Base-by-base conservation (phyloP, 257 asterid species). In the Phtheirospermum japonicum region DNA sequence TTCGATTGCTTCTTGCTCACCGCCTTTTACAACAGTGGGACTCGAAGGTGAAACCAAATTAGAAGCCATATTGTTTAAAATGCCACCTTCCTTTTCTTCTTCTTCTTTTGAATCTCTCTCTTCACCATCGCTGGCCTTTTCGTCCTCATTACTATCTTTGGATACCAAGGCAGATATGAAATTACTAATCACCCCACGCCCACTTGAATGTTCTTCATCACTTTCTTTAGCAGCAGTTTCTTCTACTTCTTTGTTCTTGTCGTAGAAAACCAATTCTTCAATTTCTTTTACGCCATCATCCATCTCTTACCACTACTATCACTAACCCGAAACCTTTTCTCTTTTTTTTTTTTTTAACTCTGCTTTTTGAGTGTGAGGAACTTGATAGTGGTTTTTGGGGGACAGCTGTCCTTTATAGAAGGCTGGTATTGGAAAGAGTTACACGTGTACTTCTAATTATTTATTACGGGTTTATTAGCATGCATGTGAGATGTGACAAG, bases 251-350 rank as follows among this genome's bases (percentile, higher is more conserved):
- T 9, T 19, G 3, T 56, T 33, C 8, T 80, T 4, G 17, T n/a
- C 49, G 17, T 11, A 52, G 43, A 54, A 60, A 17, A 68, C 75
- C 32, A 79, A 37, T 40, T 77, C 77, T 23, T 65, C 53, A 16
- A 80, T 71, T 39, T 82, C 82, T 26, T 67, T 65, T 1, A 61
- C 64, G 4, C 80, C 69, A 45, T 80, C 84, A 14, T 82, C 85
- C 86, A 78, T 54, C 53, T 23, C 48, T 37, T 23, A 23, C 28
- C 28, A 23, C 28, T 23, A 23, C 28, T 23, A 23, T 23, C 28
- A 23, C 28, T 23, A 18, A 48, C 17, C 43, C 13, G 6, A 2
- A 36, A 23, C 14, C 17, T 50, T 39, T 14, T n/a, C 16, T 11
- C 18, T 17, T 10, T 39, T 14, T n/a, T 28, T 11, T 31, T 17